Conservation (phyloP, 129 eudicot genomes). For the Tagetes patula region DNA sequence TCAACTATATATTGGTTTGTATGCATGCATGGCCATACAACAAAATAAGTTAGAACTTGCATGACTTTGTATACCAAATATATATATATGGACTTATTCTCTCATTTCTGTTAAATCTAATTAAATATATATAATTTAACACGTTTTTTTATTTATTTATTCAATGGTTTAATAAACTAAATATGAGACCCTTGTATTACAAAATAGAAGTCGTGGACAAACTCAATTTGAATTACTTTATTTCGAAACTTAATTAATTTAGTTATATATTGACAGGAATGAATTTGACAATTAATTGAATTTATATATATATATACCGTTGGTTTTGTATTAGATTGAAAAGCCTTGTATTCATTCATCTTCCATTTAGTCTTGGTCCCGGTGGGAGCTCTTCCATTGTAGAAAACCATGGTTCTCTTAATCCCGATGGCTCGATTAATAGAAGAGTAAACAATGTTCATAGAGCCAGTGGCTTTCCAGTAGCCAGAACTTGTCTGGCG, state of each 20-base stretch:
- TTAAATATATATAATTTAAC: neutral
- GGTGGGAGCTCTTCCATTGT: constrained; percentile 30
- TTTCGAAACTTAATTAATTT: neutral
- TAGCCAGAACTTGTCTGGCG: constrained; percentile 10
- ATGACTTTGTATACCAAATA: neutral
- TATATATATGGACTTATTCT: too few species aligned
- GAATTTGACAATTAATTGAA: neutral
- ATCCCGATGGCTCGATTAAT: constrained; percentile 10
- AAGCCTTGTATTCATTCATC: constrained; percentile 56
- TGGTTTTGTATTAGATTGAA: constrained; percentile 5
- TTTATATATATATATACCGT: neutral
- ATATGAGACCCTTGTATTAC: neutral
- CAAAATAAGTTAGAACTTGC: constrained; percentile 1
- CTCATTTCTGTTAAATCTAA: too few species aligned
- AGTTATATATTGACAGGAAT: too few species aligned
- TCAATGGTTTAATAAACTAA: neutral
- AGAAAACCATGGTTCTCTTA: constrained; percentile 12
- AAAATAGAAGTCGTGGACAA: constrained; percentile 7
- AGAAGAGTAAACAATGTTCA: constrained; percentile 8
- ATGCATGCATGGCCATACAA: neutral
- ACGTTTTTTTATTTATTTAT: neutral
- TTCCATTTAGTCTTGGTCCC: constrained; percentile 54
- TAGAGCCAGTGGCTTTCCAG: constrained; percentile 5
- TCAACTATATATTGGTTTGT: neutral
- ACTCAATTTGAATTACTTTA: neutral